A percentile compares a stretch with the other conserved stretches of the same genome.
phyloP scores from a whole-genome alignment of 2,329 filamentous ascomycete genomes.

The Tympanopsis confertula region DNA sequence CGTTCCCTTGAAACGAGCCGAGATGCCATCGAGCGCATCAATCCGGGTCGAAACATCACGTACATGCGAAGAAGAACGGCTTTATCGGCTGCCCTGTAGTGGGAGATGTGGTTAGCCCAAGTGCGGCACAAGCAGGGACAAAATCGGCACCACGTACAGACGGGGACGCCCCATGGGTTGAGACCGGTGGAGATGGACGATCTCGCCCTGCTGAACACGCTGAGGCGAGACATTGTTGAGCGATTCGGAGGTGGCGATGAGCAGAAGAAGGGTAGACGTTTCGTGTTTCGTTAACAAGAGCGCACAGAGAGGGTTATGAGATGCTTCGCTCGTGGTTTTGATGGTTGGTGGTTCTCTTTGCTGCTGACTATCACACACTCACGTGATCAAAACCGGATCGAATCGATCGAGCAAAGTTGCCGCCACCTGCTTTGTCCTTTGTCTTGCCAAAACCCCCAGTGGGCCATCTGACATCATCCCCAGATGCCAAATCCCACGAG shows the following conservation, averaged over 20 bases:
- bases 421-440: too few species aligned
- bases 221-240: background rate
- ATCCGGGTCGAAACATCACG: conserved; percentile 1
- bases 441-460: too few species aligned
- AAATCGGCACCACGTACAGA: background rate
- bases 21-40: conserved; percentile 1
- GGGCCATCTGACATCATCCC: too few species aligned
- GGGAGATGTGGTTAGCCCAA: background rate
- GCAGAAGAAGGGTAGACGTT: background rate
- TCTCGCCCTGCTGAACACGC: background rate
- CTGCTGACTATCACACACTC: too few species aligned
- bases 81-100: background rate
- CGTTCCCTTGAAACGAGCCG: conserved; percentile 11
- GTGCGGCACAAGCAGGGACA: background rate
- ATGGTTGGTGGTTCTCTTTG: background rate
- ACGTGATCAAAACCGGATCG: too few species aligned
- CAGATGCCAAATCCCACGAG: too few species aligned
- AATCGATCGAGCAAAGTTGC: too few species aligned
- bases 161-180: background rate
- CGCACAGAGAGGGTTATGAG: too few species aligned
- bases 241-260: background rate
- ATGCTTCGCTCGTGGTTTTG: background rate
- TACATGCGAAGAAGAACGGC: background rate
- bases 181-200: background rate
- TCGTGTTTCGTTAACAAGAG: too few species aligned